Base-by-base conservation (phyloP, 768 basidiomycete genomes). In the Lentinula guzmanii region DNA sequence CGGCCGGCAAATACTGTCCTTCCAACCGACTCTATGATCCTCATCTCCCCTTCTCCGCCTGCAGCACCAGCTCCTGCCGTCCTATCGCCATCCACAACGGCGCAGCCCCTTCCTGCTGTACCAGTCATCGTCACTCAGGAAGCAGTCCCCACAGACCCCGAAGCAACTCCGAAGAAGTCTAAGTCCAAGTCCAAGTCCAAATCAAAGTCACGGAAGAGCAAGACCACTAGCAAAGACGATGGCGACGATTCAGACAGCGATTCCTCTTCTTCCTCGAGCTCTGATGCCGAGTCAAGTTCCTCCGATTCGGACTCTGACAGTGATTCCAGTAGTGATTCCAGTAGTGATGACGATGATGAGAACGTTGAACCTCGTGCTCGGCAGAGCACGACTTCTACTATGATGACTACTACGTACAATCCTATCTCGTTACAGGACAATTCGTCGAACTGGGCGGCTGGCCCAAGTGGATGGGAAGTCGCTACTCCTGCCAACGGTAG, bases 331-430 rank as follows among this genome's bases (percentile, higher is more conserved):
- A 52, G 35, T 21, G 60, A 61, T 48, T 48, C 58, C 15, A 59
- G 58, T 50, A 48, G 31, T 9, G 59, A 60, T 34, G 59, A 60
- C 46, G 62, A 63, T 11, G 52, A 48, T 37, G 62, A 63, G n/a
- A 63, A 59, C 41, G 34, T 51, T 10, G 54, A 31, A 9, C 62
- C 62, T 24, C 55, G 46, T 39, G 35, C 50, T 46, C 39, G 33
- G 15, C 45, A n/a, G 11, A 59, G 16, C n/a, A 31, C 58, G 18
- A n/a, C 58, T 18, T 35, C 35, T n/a, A 50, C 24, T 16, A 18
- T 28, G 58, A 59, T 34, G 33, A 37, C 58, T 8, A 18, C 43
- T 8, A n/a, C 58, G 8, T 37, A 33, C 15, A 45, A 24, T 46
- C 58, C 48, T 48, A 4, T 15, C 18, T 15, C 33, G 28, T 16